Conservation (phyloP, 306 rosid genomes). For the Senna siamea region DNA sequence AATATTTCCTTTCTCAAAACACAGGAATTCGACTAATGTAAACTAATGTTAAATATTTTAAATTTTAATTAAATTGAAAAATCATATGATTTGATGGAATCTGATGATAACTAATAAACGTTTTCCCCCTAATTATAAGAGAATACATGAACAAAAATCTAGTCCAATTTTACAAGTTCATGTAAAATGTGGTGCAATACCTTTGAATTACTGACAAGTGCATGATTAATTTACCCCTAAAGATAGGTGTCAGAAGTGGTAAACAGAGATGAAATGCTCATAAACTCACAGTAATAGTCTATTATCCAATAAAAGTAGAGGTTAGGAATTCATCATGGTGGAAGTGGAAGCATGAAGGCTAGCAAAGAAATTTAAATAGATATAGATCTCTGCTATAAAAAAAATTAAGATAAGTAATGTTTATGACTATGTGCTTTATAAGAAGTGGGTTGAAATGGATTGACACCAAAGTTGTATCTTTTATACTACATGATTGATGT, state of each 20-base stretch:
- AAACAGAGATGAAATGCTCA: neutral
- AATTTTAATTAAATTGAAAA: conserved; percentile 24
- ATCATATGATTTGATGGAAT: conserved; percentile 10
- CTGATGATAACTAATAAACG: neutral
- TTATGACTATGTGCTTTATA: neutral
- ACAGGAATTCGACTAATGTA: conserved; percentile 10
- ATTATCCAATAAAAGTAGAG: neutral
- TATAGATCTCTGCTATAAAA: neutral
- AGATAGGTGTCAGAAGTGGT: neutral
- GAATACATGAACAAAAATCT: conserved; percentile 5
- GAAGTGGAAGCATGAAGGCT: conserved; percentile 2
- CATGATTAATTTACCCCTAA: neutral
- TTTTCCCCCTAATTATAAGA: neutral
- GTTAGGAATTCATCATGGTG: neutral
- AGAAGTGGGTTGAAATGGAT: neutral
- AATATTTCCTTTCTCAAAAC: neutral
- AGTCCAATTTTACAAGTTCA: conserved; percentile 8
- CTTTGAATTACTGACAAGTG: neutral
- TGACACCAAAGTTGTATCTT: neutral
- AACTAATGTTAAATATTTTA: conserved; percentile 9
- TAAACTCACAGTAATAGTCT: neutral
- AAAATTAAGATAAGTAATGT: neutral
- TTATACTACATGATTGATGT: neutral
- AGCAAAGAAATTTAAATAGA: neutral
- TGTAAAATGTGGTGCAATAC: neutral